These are phyloP conservation scores for Nasturtium officinale DNA, from an alignment of 345 rosid species.

Conservation along the genomic window DNA sequence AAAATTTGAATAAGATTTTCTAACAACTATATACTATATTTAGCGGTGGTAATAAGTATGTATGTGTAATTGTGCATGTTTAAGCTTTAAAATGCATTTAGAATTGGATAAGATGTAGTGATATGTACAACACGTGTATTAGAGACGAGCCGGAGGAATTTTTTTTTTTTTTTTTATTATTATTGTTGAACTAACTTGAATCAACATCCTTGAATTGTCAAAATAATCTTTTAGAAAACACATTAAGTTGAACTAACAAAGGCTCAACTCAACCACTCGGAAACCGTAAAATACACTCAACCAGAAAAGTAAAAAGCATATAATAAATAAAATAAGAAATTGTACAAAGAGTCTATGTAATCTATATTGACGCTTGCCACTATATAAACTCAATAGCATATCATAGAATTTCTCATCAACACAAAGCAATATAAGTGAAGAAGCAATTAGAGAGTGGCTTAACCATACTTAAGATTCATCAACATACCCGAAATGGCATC, in stretches of 20 bases:
- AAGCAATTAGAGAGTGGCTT: conserved; percentile 13
- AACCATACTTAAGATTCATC: conserved; percentile 8
- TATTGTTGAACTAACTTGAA: conserved; percentile 30
- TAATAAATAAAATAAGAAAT: too few species aligned
- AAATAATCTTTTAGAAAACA: neutral
- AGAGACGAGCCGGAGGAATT: neutral
- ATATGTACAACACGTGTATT: neutral
- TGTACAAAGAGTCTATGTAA: neutral
- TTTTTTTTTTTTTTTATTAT: too few species aligned
- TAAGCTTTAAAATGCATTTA: neutral
- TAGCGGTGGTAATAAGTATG: neutral
- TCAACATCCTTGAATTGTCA: conserved; percentile 14
- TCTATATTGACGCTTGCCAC: neutral
- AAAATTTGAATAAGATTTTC: neutral
- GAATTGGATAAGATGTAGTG: neutral
- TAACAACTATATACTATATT: neutral
- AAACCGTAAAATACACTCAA: conserved; percentile 15
- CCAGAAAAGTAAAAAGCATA: neutral
- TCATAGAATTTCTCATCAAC: neutral
- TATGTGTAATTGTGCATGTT: neutral
- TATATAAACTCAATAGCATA: conserved; percentile 31
- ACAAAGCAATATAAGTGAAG: conserved; percentile 6
- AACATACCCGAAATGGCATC: conserved; percentile 29
- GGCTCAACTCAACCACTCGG: conserved; percentile 15
- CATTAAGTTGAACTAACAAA: conserved; percentile 37